These are phyloP conservation scores for Andrographis paniculata DNA, from an alignment of 305 asterid genomes.

Conservation along the genomic window DNA sequence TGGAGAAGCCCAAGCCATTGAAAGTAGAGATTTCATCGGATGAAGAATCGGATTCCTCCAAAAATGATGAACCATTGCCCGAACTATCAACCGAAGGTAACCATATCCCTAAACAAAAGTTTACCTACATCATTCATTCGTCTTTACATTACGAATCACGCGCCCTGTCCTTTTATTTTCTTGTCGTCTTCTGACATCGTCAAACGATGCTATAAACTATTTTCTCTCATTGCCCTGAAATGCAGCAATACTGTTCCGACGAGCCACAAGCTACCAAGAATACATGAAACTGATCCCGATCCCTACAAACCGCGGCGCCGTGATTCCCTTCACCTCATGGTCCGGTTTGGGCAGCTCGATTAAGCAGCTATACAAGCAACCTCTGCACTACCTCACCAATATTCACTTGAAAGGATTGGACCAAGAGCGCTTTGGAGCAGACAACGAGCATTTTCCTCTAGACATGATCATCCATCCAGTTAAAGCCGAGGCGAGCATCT, in stretches of 20 bases:
- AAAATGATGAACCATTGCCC: slow-evolving; percentile 21
- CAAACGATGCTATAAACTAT: too few species aligned
- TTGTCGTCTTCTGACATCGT: too few species aligned
- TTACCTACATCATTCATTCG: slow-evolving; percentile 5
- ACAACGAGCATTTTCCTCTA: slow-evolving; percentile 36
- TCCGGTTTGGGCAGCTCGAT: slow-evolving; percentile 52
- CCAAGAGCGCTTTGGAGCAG: slow-evolving; percentile 33
- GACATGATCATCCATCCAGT: slow-evolving; percentile 45
- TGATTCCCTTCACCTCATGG: slow-evolving; percentile 71
- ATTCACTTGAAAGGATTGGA: slow-evolving; percentile 46
- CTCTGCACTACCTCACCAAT: slow-evolving; percentile 82
- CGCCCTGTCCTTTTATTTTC: too few species aligned
- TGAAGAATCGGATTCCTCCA: slow-evolving; percentile 23
- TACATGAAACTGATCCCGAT: slow-evolving; percentile 59
- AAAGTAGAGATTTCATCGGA: slow-evolving; percentile 52
- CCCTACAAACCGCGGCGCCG: slow-evolving; percentile 41
- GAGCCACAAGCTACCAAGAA: slow-evolving; percentile 61
- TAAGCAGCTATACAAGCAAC: slow-evolving; percentile 59
- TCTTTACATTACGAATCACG: background rate
- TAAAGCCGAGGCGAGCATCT: slow-evolving; percentile 66
- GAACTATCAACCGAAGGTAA: slow-evolving; percentile 42
- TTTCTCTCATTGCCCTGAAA: background rate
- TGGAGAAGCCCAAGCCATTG: slow-evolving; percentile 30
- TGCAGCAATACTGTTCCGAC: slow-evolving; percentile 46
- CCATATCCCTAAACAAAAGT: background rate